Evolutionary conservation across 345 rosid species (phyloP).

Genomic region (Salix purpurea): DNA sequence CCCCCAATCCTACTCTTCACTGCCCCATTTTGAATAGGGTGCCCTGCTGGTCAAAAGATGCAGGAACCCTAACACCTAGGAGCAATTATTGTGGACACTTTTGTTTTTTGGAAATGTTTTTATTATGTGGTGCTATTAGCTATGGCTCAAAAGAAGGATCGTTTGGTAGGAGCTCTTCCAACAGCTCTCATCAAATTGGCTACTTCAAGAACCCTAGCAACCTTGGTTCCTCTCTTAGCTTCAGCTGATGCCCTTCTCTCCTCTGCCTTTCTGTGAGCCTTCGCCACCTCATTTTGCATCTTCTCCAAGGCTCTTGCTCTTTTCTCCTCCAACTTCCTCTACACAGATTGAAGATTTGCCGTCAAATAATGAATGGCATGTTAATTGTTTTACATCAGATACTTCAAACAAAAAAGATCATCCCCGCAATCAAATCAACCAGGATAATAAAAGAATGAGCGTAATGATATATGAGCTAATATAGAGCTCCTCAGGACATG

Average conservation of each 20-base stretch:
- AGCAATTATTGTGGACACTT: background rate
- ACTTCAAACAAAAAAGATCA: background rate
- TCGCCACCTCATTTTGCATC: slow-evolving; percentile 82
- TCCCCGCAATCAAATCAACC: background rate
- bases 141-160: slow-evolving; percentile 57
- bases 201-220: slow-evolving; percentile 63
- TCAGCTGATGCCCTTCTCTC: slow-evolving; percentile 90
- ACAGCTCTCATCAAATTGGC: slow-evolving; percentile 92
- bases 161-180: slow-evolving; percentile 78
- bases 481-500: background rate
- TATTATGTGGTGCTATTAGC: background rate
- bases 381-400: background rate
- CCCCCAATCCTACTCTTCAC: background rate
- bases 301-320: slow-evolving; percentile 78
- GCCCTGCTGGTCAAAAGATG: slow-evolving; percentile 15
- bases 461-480: background rate
- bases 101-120: background rate
- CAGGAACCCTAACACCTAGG: background rate
- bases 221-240: slow-evolving; percentile 73
- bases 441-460: background rate
- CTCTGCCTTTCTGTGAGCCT: slow-evolving; percentile 81
- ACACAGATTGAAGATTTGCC: slow-evolving; percentile 1
- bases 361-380: background rate
- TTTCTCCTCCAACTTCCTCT: slow-evolving; percentile 97
- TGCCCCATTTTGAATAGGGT: slow-evolving; percentile 6